These are phyloP conservation scores for Amaranthus hypochondriacus DNA, from an alignment of 148 eudicot genomes.

Conservation along the genomic window DNA sequence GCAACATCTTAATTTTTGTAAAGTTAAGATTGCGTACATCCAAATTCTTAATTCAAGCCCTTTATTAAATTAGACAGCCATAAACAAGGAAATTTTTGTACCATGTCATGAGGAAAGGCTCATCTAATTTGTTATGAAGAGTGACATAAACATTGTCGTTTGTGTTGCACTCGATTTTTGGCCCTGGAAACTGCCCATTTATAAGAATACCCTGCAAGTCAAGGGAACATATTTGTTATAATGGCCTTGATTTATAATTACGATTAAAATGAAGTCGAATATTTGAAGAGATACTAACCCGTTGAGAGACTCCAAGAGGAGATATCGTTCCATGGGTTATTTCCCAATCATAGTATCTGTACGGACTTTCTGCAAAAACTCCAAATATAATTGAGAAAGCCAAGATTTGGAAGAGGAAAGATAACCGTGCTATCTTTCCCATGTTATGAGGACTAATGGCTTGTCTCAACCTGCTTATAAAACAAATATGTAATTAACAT, in stretches of 20 bases:
- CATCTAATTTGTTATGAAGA: conserved; percentile 59
- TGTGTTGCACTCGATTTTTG: conserved; percentile 48
- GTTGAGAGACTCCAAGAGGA: conserved; percentile 64
- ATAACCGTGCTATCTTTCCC: conserved; percentile 28
- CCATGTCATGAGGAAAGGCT: conserved; percentile 84
- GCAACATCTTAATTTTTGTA: no score
- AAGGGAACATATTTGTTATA: neutral
- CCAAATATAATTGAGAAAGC: conserved; percentile 34
- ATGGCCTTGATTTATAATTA: neutral
- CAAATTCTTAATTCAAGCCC: no score
- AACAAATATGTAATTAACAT: neutral
- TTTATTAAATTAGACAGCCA: no score
- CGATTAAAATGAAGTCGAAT: neutral
- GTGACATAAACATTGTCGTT: conserved; percentile 65
- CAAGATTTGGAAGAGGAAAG: conserved; percentile 38
- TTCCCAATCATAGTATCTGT: conserved; percentile 47
- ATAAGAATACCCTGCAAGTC: conserved; percentile 41
- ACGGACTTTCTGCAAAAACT: conserved; percentile 71
- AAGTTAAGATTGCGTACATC: no score
- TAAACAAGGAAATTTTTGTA: neutral
- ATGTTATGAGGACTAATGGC: conserved; percentile 21
- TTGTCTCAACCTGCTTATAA: conserved; percentile 9
- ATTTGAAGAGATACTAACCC: conserved; percentile 31
- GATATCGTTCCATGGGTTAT: conserved; percentile 57
- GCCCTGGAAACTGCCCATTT: conserved; percentile 81